A percentile compares a stretch with the other conserved stretches of the same genome.
phyloP scores from a whole-genome alignment of 1,139 yeast species.

The Nakaseomyces kungkrabaensis region DNA sequence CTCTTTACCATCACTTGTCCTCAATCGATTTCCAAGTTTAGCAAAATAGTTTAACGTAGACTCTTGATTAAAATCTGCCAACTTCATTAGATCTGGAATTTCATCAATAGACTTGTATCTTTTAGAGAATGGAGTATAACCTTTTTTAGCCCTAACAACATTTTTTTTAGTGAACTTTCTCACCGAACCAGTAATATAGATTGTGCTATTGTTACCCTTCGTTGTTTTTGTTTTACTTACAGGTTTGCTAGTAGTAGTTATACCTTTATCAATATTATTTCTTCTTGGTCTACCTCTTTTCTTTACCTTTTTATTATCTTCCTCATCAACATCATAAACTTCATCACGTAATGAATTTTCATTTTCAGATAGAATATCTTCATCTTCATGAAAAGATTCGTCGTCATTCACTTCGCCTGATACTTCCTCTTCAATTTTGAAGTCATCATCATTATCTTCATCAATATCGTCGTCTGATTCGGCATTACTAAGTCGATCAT shows the following conservation, averaged over 20 bases:
- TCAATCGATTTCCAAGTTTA: slow-evolving; percentile 22
- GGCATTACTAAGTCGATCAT: neutral
- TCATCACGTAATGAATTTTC: slow-evolving; percentile 3
- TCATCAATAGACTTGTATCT: slow-evolving; percentile 22
- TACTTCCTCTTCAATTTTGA: slow-evolving; percentile 3
- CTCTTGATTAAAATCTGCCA: slow-evolving; percentile 22
- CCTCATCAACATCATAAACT: slow-evolving; percentile 4
- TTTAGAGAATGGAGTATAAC: slow-evolving; percentile 29
- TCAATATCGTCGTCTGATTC: neutral
- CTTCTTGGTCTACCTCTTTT: slow-evolving; percentile 6
- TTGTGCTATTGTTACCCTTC: neutral
- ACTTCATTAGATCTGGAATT: slow-evolving; percentile 26
- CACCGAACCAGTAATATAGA: slow-evolving; percentile 7
- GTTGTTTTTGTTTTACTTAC: slow-evolving; percentile 2
- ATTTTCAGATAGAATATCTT: slow-evolving; percentile 1
- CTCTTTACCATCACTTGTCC: slow-evolving; percentile 21
- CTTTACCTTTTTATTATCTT: slow-evolving; percentile 6
- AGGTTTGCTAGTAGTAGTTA: slow-evolving; percentile 4
- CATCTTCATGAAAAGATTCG: neutral
- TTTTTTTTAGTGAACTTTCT: slow-evolving; percentile 27
- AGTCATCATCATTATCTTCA: slow-evolving; percentile 6
- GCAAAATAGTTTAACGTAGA: slow-evolving; percentile 20
- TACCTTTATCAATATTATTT: neutral
- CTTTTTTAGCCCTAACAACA: slow-evolving; percentile 28
- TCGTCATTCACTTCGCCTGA: neutral